Evolutionary conservation across 805 yeast species (phyloP).

Genomic region (Tetrapisispora iriomotensis): DNA sequence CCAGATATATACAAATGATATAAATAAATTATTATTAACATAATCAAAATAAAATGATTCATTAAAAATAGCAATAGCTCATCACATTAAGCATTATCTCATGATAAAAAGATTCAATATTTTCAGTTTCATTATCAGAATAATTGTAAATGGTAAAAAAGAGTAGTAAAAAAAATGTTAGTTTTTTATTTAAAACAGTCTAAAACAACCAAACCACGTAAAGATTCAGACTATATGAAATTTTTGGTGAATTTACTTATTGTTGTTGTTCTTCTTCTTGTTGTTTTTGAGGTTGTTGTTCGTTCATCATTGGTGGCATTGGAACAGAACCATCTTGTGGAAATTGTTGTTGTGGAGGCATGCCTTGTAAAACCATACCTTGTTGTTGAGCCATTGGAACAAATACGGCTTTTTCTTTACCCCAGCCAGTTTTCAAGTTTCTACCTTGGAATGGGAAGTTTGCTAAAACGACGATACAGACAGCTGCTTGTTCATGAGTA

Average conservation of each 20-base stretch:
- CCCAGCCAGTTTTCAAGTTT: constrained; percentile 81
- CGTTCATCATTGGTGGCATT: constrained; percentile 1
- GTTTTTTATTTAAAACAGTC: neutral
- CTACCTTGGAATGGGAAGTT: constrained; percentile 60
- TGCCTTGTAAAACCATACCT: constrained; percentile 6
- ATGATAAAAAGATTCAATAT: neutral
- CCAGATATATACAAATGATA: constrained; percentile 1
- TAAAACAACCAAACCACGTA: neutral
- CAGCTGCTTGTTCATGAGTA: constrained; percentile 79
- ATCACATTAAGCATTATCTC: neutral
- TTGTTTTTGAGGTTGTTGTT: constrained; percentile 4
- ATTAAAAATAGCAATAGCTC: neutral
- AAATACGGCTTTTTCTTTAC: constrained; percentile 43
- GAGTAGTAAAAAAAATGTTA: neutral
- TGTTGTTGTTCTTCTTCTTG: constrained; percentile 3
- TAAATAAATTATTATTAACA: constrained; percentile 2
- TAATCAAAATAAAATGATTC: neutral
- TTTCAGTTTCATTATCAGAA: neutral
- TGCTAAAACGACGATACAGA: constrained; percentile 78
- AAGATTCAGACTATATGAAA: neutral
- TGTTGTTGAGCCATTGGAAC: constrained; percentile 16
- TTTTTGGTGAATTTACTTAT: constrained; percentile 2
- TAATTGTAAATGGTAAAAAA: neutral
- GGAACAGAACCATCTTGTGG: constrained; percentile 2
- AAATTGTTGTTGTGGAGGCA: constrained; percentile 3